Conservation (phyloP, 345 rosid species). For the Camelina hispida region DNA sequence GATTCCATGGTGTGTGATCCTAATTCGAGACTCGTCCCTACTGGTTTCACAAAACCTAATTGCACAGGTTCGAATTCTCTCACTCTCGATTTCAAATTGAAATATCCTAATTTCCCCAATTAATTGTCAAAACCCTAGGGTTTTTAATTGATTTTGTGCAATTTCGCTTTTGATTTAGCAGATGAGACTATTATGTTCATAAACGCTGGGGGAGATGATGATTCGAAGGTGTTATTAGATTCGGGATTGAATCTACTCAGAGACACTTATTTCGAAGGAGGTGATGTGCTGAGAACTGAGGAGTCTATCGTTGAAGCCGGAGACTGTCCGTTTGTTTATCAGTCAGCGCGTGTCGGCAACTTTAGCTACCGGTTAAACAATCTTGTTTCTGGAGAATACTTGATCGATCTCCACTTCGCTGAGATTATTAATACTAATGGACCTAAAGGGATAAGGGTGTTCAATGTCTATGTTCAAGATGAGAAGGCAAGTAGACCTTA, state of each 20-base stretch:
- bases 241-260: conserved; percentile 50
- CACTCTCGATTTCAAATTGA: conserved; percentile 16
- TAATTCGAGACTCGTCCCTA: conserved; percentile 58
- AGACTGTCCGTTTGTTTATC: conserved; percentile 73
- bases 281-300: conserved; percentile 70
- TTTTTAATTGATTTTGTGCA: background rate
- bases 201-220: conserved; percentile 77
- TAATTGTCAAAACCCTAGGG: conserved; percentile 18
- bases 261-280: conserved; percentile 72
- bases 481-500: conserved; percentile 67
- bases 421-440: conserved; percentile 87
- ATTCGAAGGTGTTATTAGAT: conserved; percentile 50
- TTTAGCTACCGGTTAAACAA: conserved; percentile 61
- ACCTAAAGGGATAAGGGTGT: conserved; percentile 89
- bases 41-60: conserved; percentile 60
- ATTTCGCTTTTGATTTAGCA: conserved; percentile 32
- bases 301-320: conserved; percentile 79
- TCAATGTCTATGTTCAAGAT: conserved; percentile 84
- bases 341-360: conserved; percentile 78
- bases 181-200: conserved; percentile 74
- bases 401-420: conserved; percentile 83
- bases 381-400: conserved; percentile 66
- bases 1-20: conserved; percentile 85
- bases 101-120: background rate
- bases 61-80: conserved; percentile 52